phyloP scores from a whole-genome alignment of 1,139 yeast species.

The Groenewaldozyma sp. region DNA sequence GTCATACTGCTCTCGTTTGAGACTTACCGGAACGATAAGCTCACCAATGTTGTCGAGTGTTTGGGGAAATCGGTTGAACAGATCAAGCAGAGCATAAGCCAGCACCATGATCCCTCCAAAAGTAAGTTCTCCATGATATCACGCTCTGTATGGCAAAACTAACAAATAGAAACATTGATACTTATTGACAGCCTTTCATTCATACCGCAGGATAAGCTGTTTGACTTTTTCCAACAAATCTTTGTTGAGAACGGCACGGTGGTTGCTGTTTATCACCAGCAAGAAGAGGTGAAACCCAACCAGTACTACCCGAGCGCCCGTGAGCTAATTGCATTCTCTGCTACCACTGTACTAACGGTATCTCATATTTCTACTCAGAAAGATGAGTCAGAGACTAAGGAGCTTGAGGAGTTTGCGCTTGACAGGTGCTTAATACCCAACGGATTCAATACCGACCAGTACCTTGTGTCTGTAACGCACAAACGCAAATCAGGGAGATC shows the following conservation, averaged over 20 bases:
- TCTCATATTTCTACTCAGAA: slow-evolving; percentile 30
- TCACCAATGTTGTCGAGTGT: slow-evolving; percentile 44
- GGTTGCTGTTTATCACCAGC: slow-evolving; percentile 49
- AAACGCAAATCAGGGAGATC: slow-evolving; percentile 83
- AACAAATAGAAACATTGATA: slow-evolving; percentile 22
- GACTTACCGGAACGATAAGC: slow-evolving; percentile 45
- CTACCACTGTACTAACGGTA: slow-evolving; percentile 60
- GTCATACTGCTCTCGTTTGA: slow-evolving; percentile 55
- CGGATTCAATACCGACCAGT: slow-evolving; percentile 41
- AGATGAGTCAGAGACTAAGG: slow-evolving; percentile 36
- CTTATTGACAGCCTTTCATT: slow-evolving; percentile 66
- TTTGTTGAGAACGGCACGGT: slow-evolving; percentile 48
- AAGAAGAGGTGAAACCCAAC: slow-evolving; percentile 9
- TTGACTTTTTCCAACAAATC: slow-evolving; percentile 45
- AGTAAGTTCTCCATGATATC: slow-evolving; percentile 11
- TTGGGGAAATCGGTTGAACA: slow-evolving; percentile 24
- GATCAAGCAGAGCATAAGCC: slow-evolving; percentile 11
- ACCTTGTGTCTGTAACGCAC: slow-evolving; percentile 47
- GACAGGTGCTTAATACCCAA: slow-evolving; percentile 41
- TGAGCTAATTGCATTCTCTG: slow-evolving; percentile 50
- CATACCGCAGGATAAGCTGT: slow-evolving; percentile 38
- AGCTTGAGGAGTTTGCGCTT: slow-evolving; percentile 38
- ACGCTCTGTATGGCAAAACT: neutral
- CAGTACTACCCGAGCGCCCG: slow-evolving; percentile 42
- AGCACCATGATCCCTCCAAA: slow-evolving; percentile 7